Evolutionary conservation across 805 yeast species (phyloP).

Genomic region (Saccharomycopsis sp.): DNA sequence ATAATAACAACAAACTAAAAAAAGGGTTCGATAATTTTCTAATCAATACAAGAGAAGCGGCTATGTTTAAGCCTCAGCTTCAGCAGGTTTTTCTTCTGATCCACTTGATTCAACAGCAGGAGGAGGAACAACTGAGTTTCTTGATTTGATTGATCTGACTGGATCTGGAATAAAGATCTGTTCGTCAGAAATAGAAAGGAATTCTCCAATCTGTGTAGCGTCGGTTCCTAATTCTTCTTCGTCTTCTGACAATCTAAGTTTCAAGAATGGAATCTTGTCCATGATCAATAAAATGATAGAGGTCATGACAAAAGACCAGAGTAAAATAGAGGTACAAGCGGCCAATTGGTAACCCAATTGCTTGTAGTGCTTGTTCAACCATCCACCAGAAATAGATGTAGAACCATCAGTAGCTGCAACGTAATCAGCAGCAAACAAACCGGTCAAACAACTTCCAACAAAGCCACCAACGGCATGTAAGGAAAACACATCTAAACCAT

Average conservation of each 20-base stretch:
- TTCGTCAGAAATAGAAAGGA: constrained; percentile 55
- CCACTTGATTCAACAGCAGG: constrained; percentile 13
- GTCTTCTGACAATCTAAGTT: constrained; percentile 76
- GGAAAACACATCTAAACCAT: constrained; percentile 92
- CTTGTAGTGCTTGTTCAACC: constrained; percentile 75
- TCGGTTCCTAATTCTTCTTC: constrained; percentile 89
- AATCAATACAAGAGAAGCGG: background rate
- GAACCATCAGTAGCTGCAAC: constrained; percentile 27
- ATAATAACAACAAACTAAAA: no score
- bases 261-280: constrained; percentile 75
- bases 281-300: constrained; percentile 56
- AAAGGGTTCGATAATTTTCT: background rate
- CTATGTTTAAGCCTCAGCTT: constrained; percentile 3
- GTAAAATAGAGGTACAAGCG: constrained; percentile 60
- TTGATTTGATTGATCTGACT: constrained; percentile 44
- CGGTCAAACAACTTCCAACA: constrained; percentile 73
- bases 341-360: constrained; percentile 90
- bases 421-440: constrained; percentile 89
- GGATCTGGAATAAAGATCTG: constrained; percentile 72
- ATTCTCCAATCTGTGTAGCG: constrained; percentile 85
- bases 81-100: constrained; percentile 19
- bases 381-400: constrained; percentile 69
- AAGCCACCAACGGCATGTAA: constrained; percentile 93
- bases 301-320: constrained; percentile 73
- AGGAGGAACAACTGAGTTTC: constrained; percentile 11